Conservation (phyloP, 2,329 filamentous ascomycete genomes). For the Phialemonium atrogriseum region DNA sequence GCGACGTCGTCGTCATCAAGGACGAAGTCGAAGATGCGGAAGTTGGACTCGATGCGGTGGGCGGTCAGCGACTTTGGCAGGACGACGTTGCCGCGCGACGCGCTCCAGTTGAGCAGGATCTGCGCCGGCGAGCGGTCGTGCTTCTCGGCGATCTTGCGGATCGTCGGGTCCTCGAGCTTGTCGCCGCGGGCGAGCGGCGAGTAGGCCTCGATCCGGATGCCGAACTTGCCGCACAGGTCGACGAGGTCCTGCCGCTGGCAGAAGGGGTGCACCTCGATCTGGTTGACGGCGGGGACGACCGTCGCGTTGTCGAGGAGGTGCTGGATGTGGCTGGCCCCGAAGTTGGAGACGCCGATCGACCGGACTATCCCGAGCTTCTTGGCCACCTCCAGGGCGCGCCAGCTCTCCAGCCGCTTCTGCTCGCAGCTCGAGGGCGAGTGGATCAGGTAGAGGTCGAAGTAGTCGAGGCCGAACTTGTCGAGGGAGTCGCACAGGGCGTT, state of each 20-base stretch:
- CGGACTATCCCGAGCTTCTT: constrained; percentile 32
- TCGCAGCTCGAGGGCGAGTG: constrained; percentile 39
- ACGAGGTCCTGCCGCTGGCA: constrained; percentile 53
- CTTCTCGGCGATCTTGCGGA: too few relatives aligned
- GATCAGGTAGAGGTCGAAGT: constrained; percentile 23
- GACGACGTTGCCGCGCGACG: too few relatives aligned
- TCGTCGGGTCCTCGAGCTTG: too few relatives aligned
- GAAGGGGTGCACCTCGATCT: constrained; percentile 63
- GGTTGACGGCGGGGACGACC: constrained; percentile 54
- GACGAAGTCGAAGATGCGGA: too few relatives aligned
- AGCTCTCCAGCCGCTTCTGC: constrained; percentile 33
- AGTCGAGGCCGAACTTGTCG: constrained; percentile 20
- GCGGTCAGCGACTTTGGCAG: too few relatives aligned
- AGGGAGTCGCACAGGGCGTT: constrained; percentile 20
- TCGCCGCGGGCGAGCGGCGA: constrained; percentile 59
- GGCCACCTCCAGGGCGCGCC: constrained; percentile 58
- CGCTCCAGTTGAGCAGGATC: too few relatives aligned
- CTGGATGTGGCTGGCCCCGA: constrained; percentile 31
- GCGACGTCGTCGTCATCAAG: too few relatives aligned
- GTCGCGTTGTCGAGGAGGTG: constrained; percentile 39
- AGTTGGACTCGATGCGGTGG: too few relatives aligned
- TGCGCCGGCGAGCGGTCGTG: too few relatives aligned
- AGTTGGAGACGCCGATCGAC: constrained; percentile 45
- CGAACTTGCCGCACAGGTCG: constrained; percentile 46
- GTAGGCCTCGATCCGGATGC: constrained; percentile 55